Conservation (phyloP, 345 rosid genomes). For the Litchi chinensis region DNA sequence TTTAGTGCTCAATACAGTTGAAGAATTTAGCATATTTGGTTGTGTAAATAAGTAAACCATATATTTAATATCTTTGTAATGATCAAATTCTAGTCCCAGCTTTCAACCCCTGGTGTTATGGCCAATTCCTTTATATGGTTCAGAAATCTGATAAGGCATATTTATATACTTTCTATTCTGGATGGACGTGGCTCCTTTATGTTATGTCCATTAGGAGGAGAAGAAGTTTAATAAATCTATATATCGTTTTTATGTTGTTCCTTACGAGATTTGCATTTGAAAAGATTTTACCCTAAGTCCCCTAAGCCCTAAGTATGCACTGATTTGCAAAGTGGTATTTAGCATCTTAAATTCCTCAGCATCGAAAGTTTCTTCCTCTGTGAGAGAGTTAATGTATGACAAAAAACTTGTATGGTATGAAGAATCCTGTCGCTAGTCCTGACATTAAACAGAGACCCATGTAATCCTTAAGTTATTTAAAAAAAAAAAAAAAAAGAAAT, state of each 20-base stretch:
- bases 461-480: no score
- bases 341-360: not conserved
- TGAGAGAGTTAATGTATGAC: no score
- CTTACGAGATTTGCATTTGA: not conserved
- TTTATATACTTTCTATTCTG: not conserved
- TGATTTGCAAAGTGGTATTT: not conserved
- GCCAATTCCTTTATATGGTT: not conserved
- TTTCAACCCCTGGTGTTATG: not conserved
- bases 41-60: not conserved
- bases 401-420: no score
- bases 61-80: not conserved
- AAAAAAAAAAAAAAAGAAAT: no score
- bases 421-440: no score
- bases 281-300: not conserved
- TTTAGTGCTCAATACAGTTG: not conserved
- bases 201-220: not conserved
- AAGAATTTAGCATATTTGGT: not conserved
- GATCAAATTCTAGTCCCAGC: not conserved
- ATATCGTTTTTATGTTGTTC: no score
- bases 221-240: not conserved
- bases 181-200: not conserved
- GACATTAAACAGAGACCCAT: no score
- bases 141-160: not conserved
- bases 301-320: not conserved
- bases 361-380: no score